A percentile compares a stretch with the other conserved stretches of the same genome.
These are phyloP conservation scores for Quercus suber DNA, from an alignment of 306 rosid genomes.

Conservation along the genomic window DNA sequence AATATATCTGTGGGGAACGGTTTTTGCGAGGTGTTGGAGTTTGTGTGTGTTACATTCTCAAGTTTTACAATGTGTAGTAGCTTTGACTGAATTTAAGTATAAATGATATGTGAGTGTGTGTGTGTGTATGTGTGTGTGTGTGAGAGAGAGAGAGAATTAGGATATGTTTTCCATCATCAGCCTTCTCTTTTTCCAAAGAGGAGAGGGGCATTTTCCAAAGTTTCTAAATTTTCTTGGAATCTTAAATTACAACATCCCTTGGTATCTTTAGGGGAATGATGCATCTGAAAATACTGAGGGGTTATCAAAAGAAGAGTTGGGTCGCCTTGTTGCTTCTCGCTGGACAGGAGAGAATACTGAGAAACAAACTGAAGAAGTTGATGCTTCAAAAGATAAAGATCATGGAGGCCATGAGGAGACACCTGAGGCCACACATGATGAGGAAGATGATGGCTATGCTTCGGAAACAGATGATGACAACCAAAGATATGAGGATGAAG, in stretches of 20 bases:
- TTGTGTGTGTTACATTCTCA: no score
- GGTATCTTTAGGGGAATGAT: slow-evolving; percentile 49
- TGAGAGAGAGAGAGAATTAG: no score
- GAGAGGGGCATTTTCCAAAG: no score
- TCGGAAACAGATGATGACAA: slow-evolving; percentile 81
- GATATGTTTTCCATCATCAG: no score
- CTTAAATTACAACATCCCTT: not conserved
- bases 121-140: no score
- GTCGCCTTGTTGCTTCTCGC: slow-evolving; percentile 98
- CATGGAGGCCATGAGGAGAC: slow-evolving; percentile 44
- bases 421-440: slow-evolving; percentile 39
- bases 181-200: no score
- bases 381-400: slow-evolving; percentile 30
- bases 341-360: slow-evolving; percentile 84
- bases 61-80: not conserved
- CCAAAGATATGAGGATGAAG: slow-evolving; percentile 51
- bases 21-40: no score
- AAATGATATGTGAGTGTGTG: not conserved
- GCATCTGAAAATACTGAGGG: slow-evolving; percentile 61
- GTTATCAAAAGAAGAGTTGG: slow-evolving; percentile 91
- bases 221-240: no score
- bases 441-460: slow-evolving; percentile 68
- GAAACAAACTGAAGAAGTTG: slow-evolving; percentile 43
- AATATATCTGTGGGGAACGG: no score
- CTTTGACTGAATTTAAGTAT: not conserved